Evolutionary conservation across 441 rosid species (phyloP), one percentile per base, ranked within the genome.

Genomic region (Erodium moschatum): DNA sequence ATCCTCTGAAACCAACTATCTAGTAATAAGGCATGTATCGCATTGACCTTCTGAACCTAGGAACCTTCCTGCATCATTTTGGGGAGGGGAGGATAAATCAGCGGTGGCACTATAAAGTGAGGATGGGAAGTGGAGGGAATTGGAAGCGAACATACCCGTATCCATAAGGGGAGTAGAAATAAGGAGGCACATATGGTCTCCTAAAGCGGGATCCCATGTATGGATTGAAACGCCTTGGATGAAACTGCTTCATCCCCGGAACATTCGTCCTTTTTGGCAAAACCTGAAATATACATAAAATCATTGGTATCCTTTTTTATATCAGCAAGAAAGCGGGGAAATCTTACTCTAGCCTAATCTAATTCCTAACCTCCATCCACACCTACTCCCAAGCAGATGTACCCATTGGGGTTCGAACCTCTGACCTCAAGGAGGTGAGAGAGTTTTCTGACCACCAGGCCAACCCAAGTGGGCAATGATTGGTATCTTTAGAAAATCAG

Each of bases 21-120:
- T 84, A 90, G 78, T 87, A 88, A 74, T 88, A 90, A 19, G 98
- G 98, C 94, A 88, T 88, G 85, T 88, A 90, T 65, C 97, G 83
- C 84, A 81, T 84, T 20, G 96, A 78, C 82, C 98, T 86, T 79
- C 98, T 80, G 84, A 86, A 92, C 77, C 97, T 83, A 27, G 98
- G 96, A 56, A 77, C 85, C 77, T 89, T 92, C 82, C 98, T 92
- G 94, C 82, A 82, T 15, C 11, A 67, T 48, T 70, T 67, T 52
- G 18, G 8, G 42, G 35, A 20, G 18, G 38, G 16, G 33, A 50
- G 9, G 3, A 21, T 44, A 4, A 8, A 44, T 44, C 50, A 10
- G 50, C n/a, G 6, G 50, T 44, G 13, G 9, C 50, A 8, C 50
- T 44, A 44, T 24, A 44, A 8, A 8, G 8, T 44, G 13, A 44